These are phyloP conservation scores for Diplocarpon mali DNA, from an alignment of 2,329 filamentous ascomycete genomes.

Conservation along the genomic window DNA sequence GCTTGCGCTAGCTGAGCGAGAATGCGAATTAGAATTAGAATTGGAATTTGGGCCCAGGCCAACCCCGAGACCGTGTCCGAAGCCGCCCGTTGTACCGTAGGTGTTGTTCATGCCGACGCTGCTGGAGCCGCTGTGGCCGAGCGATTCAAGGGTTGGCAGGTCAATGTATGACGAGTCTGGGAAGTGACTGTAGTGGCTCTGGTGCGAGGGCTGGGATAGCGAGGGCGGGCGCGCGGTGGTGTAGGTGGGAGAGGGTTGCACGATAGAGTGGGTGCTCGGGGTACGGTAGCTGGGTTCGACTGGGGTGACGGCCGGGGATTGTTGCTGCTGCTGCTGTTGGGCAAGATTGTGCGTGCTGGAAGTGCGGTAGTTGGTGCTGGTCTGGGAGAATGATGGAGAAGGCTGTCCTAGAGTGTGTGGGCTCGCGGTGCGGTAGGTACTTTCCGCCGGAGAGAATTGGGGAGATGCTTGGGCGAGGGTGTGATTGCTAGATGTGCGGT, in stretches of 20 bases:
- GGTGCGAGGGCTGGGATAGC: conserved; percentile 21
- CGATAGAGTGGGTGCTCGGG: conserved; percentile 19
- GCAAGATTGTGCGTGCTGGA: conserved; percentile 15
- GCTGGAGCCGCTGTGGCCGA: conserved; percentile 18
- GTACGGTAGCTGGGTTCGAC: conserved; percentile 17
- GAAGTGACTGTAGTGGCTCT: conserved; percentile 23
- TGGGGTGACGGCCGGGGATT: conserved; percentile 19
- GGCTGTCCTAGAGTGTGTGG: conserved; percentile 23
- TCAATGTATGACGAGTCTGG: conserved; percentile 24
- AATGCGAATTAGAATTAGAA: too few relatives aligned
- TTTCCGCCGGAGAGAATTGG: conserved; percentile 24
- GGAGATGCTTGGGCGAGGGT: conserved; percentile 22
- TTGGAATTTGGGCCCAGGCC: conserved; percentile 14
- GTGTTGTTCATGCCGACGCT: conserved; percentile 10
- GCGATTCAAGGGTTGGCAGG: conserved; percentile 23
- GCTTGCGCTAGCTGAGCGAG: too few relatives aligned
- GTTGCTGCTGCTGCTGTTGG: conserved; percentile 6
- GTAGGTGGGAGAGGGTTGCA: conserved; percentile 17
- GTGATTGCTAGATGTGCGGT: conserved; percentile 18
- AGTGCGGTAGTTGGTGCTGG: conserved; percentile 17
- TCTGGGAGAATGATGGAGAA: conserved; percentile 23
- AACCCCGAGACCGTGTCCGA: conserved; percentile 12
- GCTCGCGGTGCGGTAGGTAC: conserved; percentile 23
- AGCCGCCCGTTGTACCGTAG: conserved; percentile 9
- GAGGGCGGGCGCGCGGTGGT: conserved; percentile 17